Evolutionary conservation across 2,329 filamentous ascomycete species (phyloP).

Genomic region (Keithomyces neogunnii): DNA sequence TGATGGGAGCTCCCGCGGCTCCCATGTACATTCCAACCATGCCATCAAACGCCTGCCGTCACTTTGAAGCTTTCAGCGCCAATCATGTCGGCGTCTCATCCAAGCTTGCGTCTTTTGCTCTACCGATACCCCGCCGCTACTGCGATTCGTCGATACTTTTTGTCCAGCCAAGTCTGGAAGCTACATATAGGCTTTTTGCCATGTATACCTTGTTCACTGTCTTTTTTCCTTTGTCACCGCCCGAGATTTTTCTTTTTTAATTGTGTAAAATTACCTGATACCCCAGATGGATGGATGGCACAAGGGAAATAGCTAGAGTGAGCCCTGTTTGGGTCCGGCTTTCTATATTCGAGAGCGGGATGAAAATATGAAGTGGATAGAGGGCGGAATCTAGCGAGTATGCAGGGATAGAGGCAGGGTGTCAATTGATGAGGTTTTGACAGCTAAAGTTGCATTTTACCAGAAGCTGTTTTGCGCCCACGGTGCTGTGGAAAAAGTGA

Average conservation of each 20-base stretch:
- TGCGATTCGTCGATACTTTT: background rate
- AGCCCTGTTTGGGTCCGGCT: background rate
- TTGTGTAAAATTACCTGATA: constrained; percentile 4
- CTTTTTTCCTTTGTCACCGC: background rate
- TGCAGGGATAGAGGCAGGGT: background rate
- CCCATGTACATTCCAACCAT: background rate
- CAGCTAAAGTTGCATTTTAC: background rate
- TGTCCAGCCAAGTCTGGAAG: background rate
- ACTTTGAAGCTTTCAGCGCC: background rate
- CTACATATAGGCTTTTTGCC: background rate
- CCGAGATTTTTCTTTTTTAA: background rate
- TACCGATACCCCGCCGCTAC: background rate
- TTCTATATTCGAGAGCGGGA: background rate
- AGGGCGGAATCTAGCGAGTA: background rate
- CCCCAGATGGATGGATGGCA: constrained; percentile 3
- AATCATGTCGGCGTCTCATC: background rate
- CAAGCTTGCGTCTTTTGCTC: background rate
- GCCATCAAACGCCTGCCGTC: background rate
- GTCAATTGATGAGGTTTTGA: background rate
- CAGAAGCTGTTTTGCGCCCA: too few relatives aligned
- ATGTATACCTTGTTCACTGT: background rate
- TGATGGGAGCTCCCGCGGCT: too few relatives aligned
- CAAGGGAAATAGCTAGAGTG: background rate
- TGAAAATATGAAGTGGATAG: background rate
- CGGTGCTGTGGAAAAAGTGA: too few relatives aligned